Conservation (phyloP, 1,284 basidiomycete genomes). For the Ganoderma resinaceum region DNA sequence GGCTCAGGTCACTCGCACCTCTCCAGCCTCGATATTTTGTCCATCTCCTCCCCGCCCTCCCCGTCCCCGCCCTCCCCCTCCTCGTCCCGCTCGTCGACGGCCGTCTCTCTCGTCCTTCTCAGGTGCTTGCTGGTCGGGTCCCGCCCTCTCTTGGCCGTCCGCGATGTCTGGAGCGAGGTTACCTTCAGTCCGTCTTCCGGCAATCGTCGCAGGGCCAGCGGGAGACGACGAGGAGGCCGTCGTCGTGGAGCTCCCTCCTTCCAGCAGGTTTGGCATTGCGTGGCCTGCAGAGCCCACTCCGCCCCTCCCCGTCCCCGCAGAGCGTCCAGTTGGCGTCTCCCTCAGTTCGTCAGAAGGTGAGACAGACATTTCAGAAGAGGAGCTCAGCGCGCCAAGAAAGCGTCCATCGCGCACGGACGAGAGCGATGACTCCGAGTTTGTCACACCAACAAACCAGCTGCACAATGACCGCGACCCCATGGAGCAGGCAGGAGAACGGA, state of each 20-base stretch:
- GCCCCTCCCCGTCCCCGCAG: constrained; percentile 41
- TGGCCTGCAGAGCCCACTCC: constrained; percentile 53
- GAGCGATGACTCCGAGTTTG: constrained; percentile 40
- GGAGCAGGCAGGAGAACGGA: constrained; percentile 37
- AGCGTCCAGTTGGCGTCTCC: constrained; percentile 42
- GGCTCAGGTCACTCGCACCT: constrained; percentile 14
- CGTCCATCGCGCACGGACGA: constrained; percentile 38
- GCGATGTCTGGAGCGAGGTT: constrained; percentile 42
- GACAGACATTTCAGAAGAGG: constrained; percentile 54
- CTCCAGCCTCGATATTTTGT: constrained; percentile 17
- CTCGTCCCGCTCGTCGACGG: constrained; percentile 8
- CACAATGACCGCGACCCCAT: constrained; percentile 44
- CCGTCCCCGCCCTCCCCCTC: constrained; percentile 12
- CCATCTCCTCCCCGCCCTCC: constrained; percentile 24
- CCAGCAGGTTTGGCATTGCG: constrained; percentile 57
- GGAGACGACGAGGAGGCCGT: constrained; percentile 41
- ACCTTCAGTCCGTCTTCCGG: constrained; percentile 47
- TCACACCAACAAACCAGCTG: constrained; percentile 45
- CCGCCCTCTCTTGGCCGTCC: constrained; percentile 22
- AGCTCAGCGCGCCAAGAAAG: constrained; percentile 36
- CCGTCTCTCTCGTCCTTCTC: constrained; percentile 15
- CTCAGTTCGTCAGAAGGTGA: constrained; percentile 59
- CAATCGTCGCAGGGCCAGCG: constrained; percentile 39
- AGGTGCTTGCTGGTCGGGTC: constrained; percentile 28
- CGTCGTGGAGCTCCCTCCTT: constrained; percentile 48